Evolutionary conservation across 129 eudicot genomes (phyloP), one percentile per base, ranked within the genome.

Genomic region (Logfia minima): DNA sequence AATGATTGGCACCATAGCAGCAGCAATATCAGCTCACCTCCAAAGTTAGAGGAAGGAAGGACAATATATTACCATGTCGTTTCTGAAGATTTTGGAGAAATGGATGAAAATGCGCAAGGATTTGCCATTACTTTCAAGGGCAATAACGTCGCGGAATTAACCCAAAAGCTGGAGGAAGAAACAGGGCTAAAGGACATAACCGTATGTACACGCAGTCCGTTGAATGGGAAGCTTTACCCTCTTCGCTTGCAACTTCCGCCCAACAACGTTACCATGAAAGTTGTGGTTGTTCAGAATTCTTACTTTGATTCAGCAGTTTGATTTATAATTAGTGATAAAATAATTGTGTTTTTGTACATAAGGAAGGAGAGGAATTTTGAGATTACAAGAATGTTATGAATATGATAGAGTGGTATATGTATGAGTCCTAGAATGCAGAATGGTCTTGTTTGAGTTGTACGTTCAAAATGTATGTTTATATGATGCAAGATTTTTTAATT

Each of bases 191-290:
- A 77, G 2, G 81, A 83, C 31, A 65, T 88, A 17, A 75, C 75
- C 0, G 96, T 92, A 65, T 92, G 98, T 45, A 65, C 88, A 0
- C 82, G 79, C 7, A 87, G 87, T 72, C 96, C 93, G 0, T 53
- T 90, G 60, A 82, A 92, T 7, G 93, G 96, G 68, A 79, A 90
- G 61, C 96, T 92, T 53, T 87, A 81, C 65, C 98, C 98, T 17
- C 98, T 92, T 51, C 85, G 85, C 17, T 79, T 92, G 78, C 96
- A 90, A 81, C 96, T 92, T 77, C 98, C 98, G 73, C 98, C 98
- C 34, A 92, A 90, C 53, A 88, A 87, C 35, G 82, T 85, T 18
- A 81, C 81, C 37, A 92, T 92, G 98, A 86, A 88, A 71, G 89
- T 92, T 18, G 86, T 92, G 13, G 85, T 92, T 21, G 87, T 90